Evolutionary conservation across 371 early-diverging fungal genomes (phyloP).

Genomic region (Apophysomyces variabilis): DNA sequence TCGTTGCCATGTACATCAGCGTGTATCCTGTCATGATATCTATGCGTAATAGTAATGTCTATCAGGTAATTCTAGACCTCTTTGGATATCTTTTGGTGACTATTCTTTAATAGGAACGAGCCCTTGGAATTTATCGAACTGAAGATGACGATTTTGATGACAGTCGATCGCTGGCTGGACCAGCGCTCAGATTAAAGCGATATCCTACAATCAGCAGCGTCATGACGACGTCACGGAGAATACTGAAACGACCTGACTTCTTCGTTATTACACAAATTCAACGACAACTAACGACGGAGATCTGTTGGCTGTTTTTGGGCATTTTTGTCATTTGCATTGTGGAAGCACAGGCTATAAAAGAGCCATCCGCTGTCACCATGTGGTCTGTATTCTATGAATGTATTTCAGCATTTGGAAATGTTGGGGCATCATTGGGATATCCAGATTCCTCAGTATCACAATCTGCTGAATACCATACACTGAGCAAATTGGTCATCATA

Average conservation of each 20-base stretch:
- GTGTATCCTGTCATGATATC: constrained; percentile 44
- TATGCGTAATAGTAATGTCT: constrained; percentile 45
- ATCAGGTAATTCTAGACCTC: constrained; percentile 24
- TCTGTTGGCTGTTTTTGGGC: constrained; percentile 49
- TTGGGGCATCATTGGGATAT: constrained; percentile 44
- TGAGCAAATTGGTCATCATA: constrained; percentile 46
- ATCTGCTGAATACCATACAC: constrained; percentile 32
- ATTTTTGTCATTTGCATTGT: constrained; percentile 41
- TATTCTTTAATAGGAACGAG: constrained; percentile 39
- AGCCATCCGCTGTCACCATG: constrained; percentile 41
- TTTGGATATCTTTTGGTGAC: too few species aligned
- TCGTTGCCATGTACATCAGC: constrained; percentile 46
- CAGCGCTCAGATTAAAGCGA: constrained; percentile 29
- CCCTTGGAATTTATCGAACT: constrained; percentile 49
- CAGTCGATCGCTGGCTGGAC: constrained; percentile 20
- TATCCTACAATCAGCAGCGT: constrained; percentile 25
- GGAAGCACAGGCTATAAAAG: constrained; percentile 38
- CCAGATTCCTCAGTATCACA: constrained; percentile 43
- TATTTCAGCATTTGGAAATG: constrained; percentile 49
- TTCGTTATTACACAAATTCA: constrained; percentile 52
- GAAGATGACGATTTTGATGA: constrained; percentile 27
- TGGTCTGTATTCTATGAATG: constrained; percentile 46
- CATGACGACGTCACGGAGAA: constrained; percentile 37
- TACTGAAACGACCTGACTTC: constrained; percentile 41
- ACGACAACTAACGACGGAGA: constrained; percentile 46